Percentiles rank a stretch among this genome's conserved stretches.
phyloP scores from a whole-genome alignment of 768 basidiomycete genomes.

The Sistotremastrum niveocremeum region DNA sequence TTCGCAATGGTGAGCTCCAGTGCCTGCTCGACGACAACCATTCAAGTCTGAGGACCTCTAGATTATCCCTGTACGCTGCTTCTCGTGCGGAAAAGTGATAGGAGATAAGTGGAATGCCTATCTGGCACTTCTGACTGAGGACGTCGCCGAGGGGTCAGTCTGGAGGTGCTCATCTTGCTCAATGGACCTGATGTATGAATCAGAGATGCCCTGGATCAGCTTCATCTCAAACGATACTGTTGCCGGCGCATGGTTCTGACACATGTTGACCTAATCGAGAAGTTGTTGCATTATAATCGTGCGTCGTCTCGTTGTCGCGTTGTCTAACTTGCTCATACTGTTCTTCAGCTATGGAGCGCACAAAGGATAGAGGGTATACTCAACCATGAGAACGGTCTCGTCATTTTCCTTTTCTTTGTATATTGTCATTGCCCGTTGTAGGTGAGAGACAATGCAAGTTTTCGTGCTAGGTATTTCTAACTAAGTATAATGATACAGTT shows the following conservation, averaged over 20 bases:
- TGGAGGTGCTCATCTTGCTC: neutral
- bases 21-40: too few relatives aligned
- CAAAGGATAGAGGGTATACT: constrained; percentile 13
- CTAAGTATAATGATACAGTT: too few relatives aligned
- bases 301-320: constrained; percentile 15
- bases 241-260: constrained; percentile 96
- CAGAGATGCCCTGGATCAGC: constrained; percentile 81
- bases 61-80: constrained; percentile 96
- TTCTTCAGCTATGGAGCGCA: constrained; percentile 19
- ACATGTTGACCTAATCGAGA: constrained; percentile 96
- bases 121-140: constrained; percentile 64
- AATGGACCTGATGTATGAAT: neutral
- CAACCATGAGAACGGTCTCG: too few relatives aligned
- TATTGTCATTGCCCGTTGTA: too few relatives aligned
- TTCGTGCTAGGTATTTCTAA: too few relatives aligned
- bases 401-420: too few relatives aligned
- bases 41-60: constrained; percentile 15
- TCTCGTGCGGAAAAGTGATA: constrained; percentile 94
- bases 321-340: neutral
- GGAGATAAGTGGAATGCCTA: constrained; percentile 94
- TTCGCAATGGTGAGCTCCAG: too few relatives aligned
- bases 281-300: constrained; percentile 94
- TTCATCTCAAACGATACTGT: constrained; percentile 88
- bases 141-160: constrained; percentile 79
- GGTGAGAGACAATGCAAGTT: too few relatives aligned